Evolutionary conservation across 169 alveolate genomes (phyloP).

Genomic region (Eimeria maxima): DNA sequence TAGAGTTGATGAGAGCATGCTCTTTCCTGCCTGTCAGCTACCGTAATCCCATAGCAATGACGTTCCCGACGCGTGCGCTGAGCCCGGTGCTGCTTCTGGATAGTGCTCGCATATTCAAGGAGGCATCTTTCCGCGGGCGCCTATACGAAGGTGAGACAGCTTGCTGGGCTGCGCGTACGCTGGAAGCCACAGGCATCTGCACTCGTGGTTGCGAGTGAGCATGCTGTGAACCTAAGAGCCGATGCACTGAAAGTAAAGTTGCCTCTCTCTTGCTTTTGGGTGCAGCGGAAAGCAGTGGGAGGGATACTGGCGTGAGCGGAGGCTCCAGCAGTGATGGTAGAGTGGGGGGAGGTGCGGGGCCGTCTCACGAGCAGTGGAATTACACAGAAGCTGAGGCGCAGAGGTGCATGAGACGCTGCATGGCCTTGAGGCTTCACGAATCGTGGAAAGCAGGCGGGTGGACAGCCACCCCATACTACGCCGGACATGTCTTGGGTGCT

Average conservation of each 20-base stretch:
- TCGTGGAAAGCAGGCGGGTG: conserved; percentile 87
- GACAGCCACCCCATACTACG: conserved; percentile 97
- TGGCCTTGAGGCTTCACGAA: conserved; percentile 94
- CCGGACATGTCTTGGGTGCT: conserved; percentile 99
- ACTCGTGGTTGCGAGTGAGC: background rate
- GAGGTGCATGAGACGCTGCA: conserved; percentile 91
- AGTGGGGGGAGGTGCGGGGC: background rate
- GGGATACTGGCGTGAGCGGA: conserved; percentile 2
- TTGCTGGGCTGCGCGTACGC: background rate
- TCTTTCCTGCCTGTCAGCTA: conserved; percentile 82
- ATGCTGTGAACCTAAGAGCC: background rate
- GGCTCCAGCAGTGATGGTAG: conserved; percentile 32
- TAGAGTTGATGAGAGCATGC: background rate
- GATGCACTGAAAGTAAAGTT: background rate
- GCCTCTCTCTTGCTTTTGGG: background rate
- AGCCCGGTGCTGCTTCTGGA: conserved; percentile 98
- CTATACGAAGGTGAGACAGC: conserved; percentile 42
- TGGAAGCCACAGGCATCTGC: background rate
- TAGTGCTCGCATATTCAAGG: conserved; percentile 95
- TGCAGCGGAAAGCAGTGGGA: conserved; percentile 29
- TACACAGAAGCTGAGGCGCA: conserved; percentile 93
- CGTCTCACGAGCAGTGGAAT: conserved; percentile 90
- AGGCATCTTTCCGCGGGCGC: conserved; percentile 85
- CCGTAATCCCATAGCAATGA: conserved; percentile 97
- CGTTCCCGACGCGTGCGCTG: conserved; percentile 98